Conservation (phyloP, 176 grass and related monocot species). For the Eleusine coracana region DNA sequence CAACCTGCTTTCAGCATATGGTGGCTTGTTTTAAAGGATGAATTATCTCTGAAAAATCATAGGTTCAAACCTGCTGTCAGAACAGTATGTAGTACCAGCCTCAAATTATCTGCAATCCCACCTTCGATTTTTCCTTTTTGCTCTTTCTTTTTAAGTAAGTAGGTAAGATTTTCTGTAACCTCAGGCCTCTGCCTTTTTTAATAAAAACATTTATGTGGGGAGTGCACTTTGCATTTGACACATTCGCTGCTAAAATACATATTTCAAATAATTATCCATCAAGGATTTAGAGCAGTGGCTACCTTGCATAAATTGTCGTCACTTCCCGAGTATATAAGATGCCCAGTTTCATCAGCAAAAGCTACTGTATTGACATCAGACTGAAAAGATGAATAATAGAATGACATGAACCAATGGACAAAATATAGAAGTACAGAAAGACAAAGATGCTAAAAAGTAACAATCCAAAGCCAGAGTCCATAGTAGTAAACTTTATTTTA, state of each 20-base stretch:
- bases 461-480: not conserved
- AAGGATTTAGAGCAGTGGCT: conserved; percentile 33
- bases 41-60: not conserved
- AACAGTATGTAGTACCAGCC: not conserved
- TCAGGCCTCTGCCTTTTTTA: not conserved
- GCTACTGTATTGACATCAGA: conserved; percentile 87
- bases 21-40: not conserved
- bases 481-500: not conserved
- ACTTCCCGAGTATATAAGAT: conserved; percentile 88
- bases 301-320: conserved; percentile 92
- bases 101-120: not conserved
- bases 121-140: not conserved
- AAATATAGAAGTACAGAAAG: conserved; percentile 20
- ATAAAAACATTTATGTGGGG: not conserved
- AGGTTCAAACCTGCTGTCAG: not conserved
- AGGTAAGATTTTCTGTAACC: not conserved
- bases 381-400: conserved; percentile 45
- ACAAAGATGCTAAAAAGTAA: conserved; percentile 19
- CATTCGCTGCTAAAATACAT: not conserved
- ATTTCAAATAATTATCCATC: conserved; percentile 8
- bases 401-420: not conserved
- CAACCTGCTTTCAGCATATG: too few species aligned
- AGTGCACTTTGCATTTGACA: not conserved
- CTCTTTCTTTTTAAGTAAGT: not conserved
- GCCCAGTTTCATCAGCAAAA: conserved; percentile 76